Evolutionary conservation across 2,329 filamentous ascomycete genomes (phyloP), one percentile per base, ranked within the genome.

Genomic region (Claviceps pazoutovae): DNA sequence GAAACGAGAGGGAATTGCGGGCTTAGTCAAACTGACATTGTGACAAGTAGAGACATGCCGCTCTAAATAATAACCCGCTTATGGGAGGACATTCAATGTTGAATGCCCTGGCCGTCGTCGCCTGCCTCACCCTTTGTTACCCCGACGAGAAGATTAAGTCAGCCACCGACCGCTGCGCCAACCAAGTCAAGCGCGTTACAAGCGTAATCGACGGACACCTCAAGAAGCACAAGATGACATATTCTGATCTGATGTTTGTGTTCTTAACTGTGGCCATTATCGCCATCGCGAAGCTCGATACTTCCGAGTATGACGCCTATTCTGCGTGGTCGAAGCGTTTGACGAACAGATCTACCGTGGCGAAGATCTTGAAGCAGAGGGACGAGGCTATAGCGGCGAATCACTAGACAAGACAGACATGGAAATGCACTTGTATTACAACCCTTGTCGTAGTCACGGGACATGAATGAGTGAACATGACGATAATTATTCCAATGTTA

Each of bases 141-240:
- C 57, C 54, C 7, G 59, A 60, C 5, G 59, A 60, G 19, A 54
- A 57, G 54, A 16, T 65, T 14, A 59, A 55, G 0, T 60, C 59
- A 0, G 62, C 64, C 3, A 56, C 60, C 14, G 59, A 61, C 41
- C 58, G 64, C 8, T 66, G 64, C 51, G 21, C 26, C n/a, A 60
- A 59, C 13, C 61, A 66, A 53, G 56, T 60, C 2, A 55, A 54
- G 41, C 59, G 64, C 17, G 54, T 65, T 4, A 56, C 60, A 7
- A 56, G 59, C 8, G 64, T 67, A 0, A 56, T 62, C 8, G 57
- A 62, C 34, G 41, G 44, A 1, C 55, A 59, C 21, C 50, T 60
- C 3, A 52, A 51, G 45, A 61, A 56, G 52, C 54, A 59, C 34
- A 54, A 49, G 43, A 57, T 48, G 5, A 58, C 57, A 1, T 61